Evolutionary conservation across 179 eudicot genomes (phyloP), one percentile per base, ranked within the genome.

Genomic region (Silene noctiflora): DNA sequence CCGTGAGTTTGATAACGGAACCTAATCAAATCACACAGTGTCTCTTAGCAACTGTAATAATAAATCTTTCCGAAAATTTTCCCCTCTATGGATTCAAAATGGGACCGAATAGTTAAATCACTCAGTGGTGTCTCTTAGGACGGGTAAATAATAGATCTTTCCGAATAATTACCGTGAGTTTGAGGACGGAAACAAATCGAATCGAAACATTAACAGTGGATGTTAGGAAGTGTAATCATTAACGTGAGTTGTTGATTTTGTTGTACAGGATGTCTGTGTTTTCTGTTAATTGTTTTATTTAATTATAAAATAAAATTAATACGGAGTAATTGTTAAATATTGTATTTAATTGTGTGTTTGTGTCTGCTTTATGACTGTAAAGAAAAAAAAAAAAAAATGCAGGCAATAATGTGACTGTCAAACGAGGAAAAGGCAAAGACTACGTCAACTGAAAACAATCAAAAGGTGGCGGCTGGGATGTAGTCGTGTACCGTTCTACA

Each of bases 181-280:
- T 51, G 17, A 12, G 58, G 19, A 8, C 46, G 58, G 58, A 51
- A 51, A 11, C 4, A 0, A 51, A 16, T 12, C n/a, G 17, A 51
- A 16, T 12, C n/a, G 17, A 51, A 39, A 14, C 58, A 51, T 19
- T 51, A 14, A 12, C 5, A 51, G 58, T 13, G 17, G 14, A 16
- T 39, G 0, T 39, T 39, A 51, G 58, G 17, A 16, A 51, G 58
- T 51, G 58, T 51, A 51, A 51, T 13, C 14, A 51, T 51, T 51
- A 51, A 4, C 58, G 58, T 51, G 58, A 51, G 58, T 51, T 51
- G 58, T 16, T 51, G 58, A 51, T 51, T 51, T 51, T 51, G n/a
- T 51, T 51, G 58, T 51, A 51, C 58, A 51, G 58, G 58, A 51
- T 51, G 58, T 51, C 58, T 51, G 58, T 51, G 58, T 51, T 51